Base-by-base conservation (phyloP, 164 flowering plant genomes). In the Kingdonia uniflora region DNA sequence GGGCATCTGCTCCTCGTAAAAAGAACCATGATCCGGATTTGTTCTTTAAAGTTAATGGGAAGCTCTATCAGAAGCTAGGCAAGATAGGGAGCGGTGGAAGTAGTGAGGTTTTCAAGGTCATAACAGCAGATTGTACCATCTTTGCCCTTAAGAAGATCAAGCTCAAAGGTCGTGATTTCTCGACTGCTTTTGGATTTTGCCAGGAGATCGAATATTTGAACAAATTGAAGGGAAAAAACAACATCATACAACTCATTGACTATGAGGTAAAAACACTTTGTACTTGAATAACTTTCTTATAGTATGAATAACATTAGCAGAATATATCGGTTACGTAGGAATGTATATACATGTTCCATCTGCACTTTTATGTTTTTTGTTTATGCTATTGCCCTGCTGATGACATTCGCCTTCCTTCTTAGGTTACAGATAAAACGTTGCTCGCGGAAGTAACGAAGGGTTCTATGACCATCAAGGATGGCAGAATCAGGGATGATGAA, bases 31-130 rank as follows among this genome's bases (percentile, higher is more conserved):
- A 88, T 69, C 78, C 87, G 48, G 95, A 88, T 58, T 41, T 77
- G 57, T 88, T 88, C 65, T 84, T 92, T 52, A 88, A 80, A 71
- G 99, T 92, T 15, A 92, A 82, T 73, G 95, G 97, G 42, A 88
- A 84, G 70, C 87, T 78, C 51, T 92, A 92, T 71, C 99, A 92
- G 58, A 82, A 83, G 77, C 95, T 92, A 58, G 99, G 99, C 14
- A 92, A 86, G 79, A 86, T 92, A 53, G 99, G 99, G 14, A 88
- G 89, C 61, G 98, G 98, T 51, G 99, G 99, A 61, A 88, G 99
- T 65, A 92, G 99, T 78, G 99, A 92, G 72, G 99, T 92, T 46
- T 85, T 88, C 76, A 92, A 92, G 68, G 99, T 88, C 58, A 92
- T 92, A 54, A 72, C 97, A 53, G 66, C 94, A 17, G 91, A 88